Base-by-base conservation (phyloP, 305 asterid species). In the Ruellia speciosa region DNA sequence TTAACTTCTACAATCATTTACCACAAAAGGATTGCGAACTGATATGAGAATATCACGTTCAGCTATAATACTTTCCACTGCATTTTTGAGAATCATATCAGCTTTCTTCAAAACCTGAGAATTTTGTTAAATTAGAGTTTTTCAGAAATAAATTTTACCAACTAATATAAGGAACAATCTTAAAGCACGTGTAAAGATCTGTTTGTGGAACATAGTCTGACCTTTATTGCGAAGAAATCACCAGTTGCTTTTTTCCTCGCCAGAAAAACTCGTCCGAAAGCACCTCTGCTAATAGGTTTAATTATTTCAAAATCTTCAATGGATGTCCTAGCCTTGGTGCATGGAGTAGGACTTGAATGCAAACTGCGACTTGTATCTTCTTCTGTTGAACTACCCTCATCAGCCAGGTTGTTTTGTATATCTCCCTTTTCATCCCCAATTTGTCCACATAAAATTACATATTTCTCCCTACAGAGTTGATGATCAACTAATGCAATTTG, bases 11-110 rank as follows among this genome's bases (percentile, higher is more conserved):
- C n/a, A n/a, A n/a, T n/a, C n/a, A n/a, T n/a, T 84, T 76, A 93
- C 99, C 96, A 93, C 99, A 78, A 93, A 93, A 69, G 97, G 99
- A 86, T 88, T 93, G 68, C 99, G 97, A 67, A 84, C 84, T 20
- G 99, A 86, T 76, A 93, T 93, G 64, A 93, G 61, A 72, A 93
- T 93, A 74, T 93, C 96, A 28, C 99, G 90, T 79, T 93, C 99
- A 18, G 96, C 95, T 79, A 93, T 78, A 71, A 93, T 93, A 72
- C 83, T 93, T 69, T 93, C 96, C 65, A 93, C 99, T 28, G 99
- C 88, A 81, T 93, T 93, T 85, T 93, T 93, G 47, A 94, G 82
- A 63, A 93, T 93, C 97, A 81, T 93, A 63, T 89, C 97, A 55
- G 96, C 96, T 69, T 93, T 93, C 82, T 79, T 86, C 70, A 93